Conservation (phyloP, 1,139 yeast genomes). For the Sugiyamaella pinicola region DNA sequence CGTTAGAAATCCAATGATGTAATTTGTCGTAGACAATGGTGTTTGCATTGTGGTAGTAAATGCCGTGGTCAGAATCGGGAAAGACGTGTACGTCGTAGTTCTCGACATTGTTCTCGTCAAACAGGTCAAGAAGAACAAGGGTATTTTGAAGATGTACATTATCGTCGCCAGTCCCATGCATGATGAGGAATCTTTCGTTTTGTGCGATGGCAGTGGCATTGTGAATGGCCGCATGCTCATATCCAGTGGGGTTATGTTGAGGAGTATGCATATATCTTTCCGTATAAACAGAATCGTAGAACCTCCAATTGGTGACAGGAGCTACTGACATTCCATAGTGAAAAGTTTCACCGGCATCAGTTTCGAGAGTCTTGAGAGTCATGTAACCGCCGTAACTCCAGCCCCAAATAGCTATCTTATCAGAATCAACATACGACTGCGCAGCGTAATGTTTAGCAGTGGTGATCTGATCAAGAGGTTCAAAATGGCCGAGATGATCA, state of each 20-base stretch:
- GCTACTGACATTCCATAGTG: constrained; percentile 86
- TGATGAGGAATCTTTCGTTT: constrained; percentile 71
- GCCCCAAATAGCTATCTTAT: constrained; percentile 89
- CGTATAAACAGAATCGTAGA: constrained; percentile 81
- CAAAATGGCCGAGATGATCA: constrained; percentile 78
- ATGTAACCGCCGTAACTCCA: constrained; percentile 90
- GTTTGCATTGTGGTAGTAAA: constrained; percentile 77
- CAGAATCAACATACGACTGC: constrained; percentile 56
- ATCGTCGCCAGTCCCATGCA: constrained; percentile 98
- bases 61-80: constrained; percentile 92
- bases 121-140: constrained; percentile 67
- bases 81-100: constrained; percentile 89
- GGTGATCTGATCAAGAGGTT: constrained; percentile 75
- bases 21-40: constrained; percentile 74
- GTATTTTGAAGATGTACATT: constrained; percentile 94
- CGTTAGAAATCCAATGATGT: constrained; percentile 68
- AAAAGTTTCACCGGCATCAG: constrained; percentile 66
- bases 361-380: constrained; percentile 74
- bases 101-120: constrained; percentile 63
- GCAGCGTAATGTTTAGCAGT: constrained; percentile 65
- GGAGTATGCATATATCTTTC: constrained; percentile 88
- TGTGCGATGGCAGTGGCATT: constrained; percentile 52
- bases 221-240: constrained; percentile 49
- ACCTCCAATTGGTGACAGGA: constrained; percentile 81
- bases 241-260: constrained; percentile 55